phyloP scores from a whole-genome alignment of 352 stramenopile genomes.

The Blastocystis sp. region DNA sequence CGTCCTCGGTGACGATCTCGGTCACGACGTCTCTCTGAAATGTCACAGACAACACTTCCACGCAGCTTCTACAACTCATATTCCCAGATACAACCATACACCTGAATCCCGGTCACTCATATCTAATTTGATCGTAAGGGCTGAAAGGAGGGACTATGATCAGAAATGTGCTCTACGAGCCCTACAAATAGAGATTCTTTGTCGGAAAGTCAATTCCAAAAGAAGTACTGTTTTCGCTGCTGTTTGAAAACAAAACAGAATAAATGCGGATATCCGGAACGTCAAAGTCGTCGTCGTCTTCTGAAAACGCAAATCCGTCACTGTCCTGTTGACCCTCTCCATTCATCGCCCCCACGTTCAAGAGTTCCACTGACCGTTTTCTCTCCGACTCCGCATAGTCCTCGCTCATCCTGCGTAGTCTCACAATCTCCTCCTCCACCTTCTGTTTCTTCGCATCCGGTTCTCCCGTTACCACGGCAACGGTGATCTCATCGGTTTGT shows the following conservation, averaged over 20 bases:
- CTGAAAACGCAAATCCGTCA: conserved; percentile 32
- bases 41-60: background rate
- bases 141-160: background rate
- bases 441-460: background rate
- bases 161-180: background rate
- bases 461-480: conserved; percentile 1
- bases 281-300: conserved; percentile 45
- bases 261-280: conserved; percentile 37
- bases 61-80: background rate
- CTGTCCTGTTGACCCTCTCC: no score
- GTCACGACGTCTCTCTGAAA: background rate
- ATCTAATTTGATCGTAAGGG: background rate
- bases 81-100: background rate
- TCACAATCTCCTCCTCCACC: conserved; percentile 14
- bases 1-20: background rate
- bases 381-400: conserved; percentile 30
- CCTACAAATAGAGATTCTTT: background rate
- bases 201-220: background rate
- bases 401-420: conserved; percentile 20
- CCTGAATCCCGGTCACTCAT: background rate
- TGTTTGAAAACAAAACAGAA: background rate
- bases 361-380: conserved; percentile 23
- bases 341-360: no score
- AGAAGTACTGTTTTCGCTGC: background rate
- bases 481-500: background rate